A percentile compares a stretch with the other conserved stretches of the same genome.
Evolutionary conservation across 164 flowering plant species (phyloP).

Genomic region (Magnolia sinica): DNA sequence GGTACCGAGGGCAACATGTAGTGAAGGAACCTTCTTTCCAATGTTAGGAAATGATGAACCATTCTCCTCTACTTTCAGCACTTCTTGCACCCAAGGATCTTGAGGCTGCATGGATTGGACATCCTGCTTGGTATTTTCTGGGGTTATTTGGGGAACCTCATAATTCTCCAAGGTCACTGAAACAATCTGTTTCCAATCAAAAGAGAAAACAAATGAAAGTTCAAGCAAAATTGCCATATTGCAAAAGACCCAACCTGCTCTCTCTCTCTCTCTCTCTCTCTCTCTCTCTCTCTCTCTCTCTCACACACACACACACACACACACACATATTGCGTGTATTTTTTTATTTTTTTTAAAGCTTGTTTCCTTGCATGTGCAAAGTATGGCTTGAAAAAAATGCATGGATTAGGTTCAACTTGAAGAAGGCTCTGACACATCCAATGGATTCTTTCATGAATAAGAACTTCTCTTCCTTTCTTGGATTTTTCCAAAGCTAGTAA

Average conservation of each 20-base stretch:
- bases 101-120: constrained; percentile 16
- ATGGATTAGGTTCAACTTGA: too few species aligned
- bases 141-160: constrained; percentile 31
- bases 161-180: constrained; percentile 73
- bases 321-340: too few species aligned
- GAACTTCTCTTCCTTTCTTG: too few species aligned
- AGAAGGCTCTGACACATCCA: too few species aligned
- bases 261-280: not conserved
- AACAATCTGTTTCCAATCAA: constrained; percentile 51
- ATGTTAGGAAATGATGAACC: constrained; percentile 28
- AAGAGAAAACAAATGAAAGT: not conserved
- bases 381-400: too few species aligned
- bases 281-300: too few species aligned
- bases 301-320: too few species aligned
- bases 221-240: not conserved
- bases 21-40: constrained; percentile 26
- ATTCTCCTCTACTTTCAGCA: constrained; percentile 27
- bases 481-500: too few species aligned
- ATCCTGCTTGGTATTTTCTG: constrained; percentile 23
- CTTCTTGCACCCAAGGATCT: constrained; percentile 40
- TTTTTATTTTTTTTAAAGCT: too few species aligned
- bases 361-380: too few species aligned
- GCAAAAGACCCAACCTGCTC: not conserved
- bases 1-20: constrained; percentile 15
- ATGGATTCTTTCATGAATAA: too few species aligned